Conservation (phyloP, 208 protist species). For the Phytomonas francai region DNA sequence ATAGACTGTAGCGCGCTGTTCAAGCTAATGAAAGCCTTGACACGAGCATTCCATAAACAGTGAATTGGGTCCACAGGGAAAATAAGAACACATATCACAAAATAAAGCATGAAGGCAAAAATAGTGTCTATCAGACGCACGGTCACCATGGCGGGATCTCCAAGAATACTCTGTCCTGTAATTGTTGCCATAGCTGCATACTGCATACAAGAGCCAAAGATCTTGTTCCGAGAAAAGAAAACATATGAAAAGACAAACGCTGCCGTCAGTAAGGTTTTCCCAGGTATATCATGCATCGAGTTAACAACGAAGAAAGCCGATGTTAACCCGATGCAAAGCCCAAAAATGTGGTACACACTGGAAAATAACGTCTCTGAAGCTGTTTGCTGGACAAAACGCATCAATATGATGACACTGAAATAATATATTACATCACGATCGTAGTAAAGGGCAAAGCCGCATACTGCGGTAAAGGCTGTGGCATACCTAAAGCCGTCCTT, state of each 20-base stretch:
- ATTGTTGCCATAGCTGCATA: constrained; percentile 40
- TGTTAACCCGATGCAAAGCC: constrained; percentile 35
- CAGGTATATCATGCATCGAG: constrained; percentile 23
- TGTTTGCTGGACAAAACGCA: constrained; percentile 45
- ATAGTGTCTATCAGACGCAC: constrained; percentile 38
- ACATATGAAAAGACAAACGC: constrained; percentile 30
- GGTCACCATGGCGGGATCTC: constrained; percentile 25
- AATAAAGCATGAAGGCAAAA: constrained; percentile 66
- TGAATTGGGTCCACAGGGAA: constrained; percentile 56
- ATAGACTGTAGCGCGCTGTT: constrained; percentile 12
- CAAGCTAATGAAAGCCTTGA: constrained; percentile 20
- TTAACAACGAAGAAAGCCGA: constrained; percentile 37
- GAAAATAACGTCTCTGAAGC: constrained; percentile 46
- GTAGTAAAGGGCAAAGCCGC: constrained; percentile 43
- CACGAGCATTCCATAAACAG: constrained; percentile 30
- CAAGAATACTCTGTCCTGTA: constrained; percentile 17
- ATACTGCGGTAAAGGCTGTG: constrained; percentile 35
- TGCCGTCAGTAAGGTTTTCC: constrained; percentile 23
- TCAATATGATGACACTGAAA: constrained; percentile 68
- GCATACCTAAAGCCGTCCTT: constrained; percentile 63
- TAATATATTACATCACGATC: constrained; percentile 47
- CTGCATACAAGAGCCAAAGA: constrained; percentile 34
- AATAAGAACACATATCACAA: constrained; percentile 55
- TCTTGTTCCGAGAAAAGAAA: constrained; percentile 25
- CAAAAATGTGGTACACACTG: constrained; percentile 47